Conservation (phyloP, 2,329 filamentous ascomycete species). For the Clonostachys solani region DNA sequence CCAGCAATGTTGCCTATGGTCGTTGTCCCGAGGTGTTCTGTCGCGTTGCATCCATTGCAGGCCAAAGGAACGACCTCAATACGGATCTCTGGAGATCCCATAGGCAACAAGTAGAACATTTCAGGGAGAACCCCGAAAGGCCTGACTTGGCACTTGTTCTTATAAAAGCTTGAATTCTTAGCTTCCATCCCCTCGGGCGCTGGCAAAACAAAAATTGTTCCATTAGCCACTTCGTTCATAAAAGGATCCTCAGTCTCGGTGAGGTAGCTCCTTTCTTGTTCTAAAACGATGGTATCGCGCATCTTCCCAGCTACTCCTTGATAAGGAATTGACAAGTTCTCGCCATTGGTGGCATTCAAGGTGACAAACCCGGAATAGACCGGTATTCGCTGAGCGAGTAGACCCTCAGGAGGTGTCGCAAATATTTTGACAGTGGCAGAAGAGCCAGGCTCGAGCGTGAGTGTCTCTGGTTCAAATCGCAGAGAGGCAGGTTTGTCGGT, state of each 20-base stretch:
- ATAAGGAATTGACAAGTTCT: conserved; percentile 31
- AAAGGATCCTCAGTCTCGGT: conserved; percentile 24
- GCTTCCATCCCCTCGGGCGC: too few species aligned
- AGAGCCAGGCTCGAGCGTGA: conserved; percentile 36
- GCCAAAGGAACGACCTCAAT: conserved; percentile 38
- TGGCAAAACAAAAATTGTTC: conserved; percentile 35
- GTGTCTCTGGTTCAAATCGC: conserved; percentile 30
- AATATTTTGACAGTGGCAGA: conserved; percentile 40
- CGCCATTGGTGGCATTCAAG: conserved; percentile 28
- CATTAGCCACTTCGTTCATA: conserved; percentile 15
- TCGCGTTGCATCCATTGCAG: conserved; percentile 14
- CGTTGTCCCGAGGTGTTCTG: conserved; percentile 28
- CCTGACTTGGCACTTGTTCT: too few species aligned
- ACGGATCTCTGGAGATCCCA: conserved; percentile 23
- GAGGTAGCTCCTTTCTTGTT: conserved; percentile 22
- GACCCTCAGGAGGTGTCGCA: conserved; percentile 19
- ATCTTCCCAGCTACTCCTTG: conserved; percentile 24
- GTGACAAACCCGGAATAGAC: conserved; percentile 38
- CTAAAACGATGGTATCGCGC: conserved; percentile 21
- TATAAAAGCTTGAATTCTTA: too few species aligned
- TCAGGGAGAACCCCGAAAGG: too few species aligned
- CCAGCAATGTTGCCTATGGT: conserved; percentile 34
- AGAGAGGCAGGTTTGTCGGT: conserved; percentile 34
- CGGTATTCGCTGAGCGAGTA: conserved; percentile 23
- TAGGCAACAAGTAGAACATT: too few species aligned